Percentiles rank a stretch among this genome's conserved stretches.
These are phyloP conservation scores for Drosera spatulata DNA, from an alignment of 179 eudicot genomes.

Conservation along the genomic window DNA sequence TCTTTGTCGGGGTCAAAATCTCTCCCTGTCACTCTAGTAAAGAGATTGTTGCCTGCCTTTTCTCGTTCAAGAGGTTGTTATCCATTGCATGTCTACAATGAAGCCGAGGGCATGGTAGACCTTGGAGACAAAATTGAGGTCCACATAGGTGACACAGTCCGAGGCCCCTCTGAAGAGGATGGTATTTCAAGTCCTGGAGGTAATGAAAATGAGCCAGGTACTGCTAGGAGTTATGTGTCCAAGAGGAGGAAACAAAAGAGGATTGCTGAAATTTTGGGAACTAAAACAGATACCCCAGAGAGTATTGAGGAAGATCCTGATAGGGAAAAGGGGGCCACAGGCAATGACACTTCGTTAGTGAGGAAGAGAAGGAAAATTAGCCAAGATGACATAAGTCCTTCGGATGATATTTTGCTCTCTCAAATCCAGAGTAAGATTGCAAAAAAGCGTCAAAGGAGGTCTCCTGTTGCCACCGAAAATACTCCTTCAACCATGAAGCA, in stretches of 20 bases:
- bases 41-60: conserved; percentile 41
- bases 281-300: conserved; percentile 10
- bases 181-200: conserved; percentile 7
- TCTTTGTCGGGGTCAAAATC: conserved; percentile 8
- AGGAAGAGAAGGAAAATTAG: conserved; percentile 19
- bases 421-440: conserved; percentile 22
- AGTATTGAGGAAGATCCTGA: conserved; percentile 5
- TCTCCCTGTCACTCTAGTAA: conserved; percentile 36
- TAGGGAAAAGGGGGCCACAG: conserved; percentile 8
- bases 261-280: conserved; percentile 52
- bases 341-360: conserved; percentile 7
- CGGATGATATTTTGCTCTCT: conserved; percentile 10
- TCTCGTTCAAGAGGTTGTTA: conserved; percentile 30
- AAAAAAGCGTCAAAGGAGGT: conserved; percentile 5
- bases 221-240: conserved; percentile 5
- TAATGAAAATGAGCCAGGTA: conserved; percentile 9
- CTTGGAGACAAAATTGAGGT: conserved; percentile 24
- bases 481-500: neutral
- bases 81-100: conserved; percentile 19
- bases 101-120: conserved; percentile 29
- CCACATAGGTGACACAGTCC: conserved; percentile 14
- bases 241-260: conserved; percentile 56
- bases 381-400: conserved; percentile 4
- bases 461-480: conserved; percentile 12
- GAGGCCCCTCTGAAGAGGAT: conserved; percentile 25